phyloP scores from a whole-genome alignment of 345 rosid species.

The Carallia brachiata region DNA sequence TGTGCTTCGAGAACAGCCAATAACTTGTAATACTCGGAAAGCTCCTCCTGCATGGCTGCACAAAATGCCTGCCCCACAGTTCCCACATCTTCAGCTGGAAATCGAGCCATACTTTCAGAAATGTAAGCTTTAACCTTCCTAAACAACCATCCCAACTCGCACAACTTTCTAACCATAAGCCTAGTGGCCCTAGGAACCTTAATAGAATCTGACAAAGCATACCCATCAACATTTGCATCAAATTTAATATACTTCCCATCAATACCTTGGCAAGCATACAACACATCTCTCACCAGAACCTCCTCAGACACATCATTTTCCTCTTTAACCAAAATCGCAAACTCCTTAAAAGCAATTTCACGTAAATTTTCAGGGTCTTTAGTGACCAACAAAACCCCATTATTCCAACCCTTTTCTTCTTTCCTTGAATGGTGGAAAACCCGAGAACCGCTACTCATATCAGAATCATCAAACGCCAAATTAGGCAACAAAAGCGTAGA shows the following conservation, averaged over 20 bases:
- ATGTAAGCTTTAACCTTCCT: slow-evolving; percentile 80
- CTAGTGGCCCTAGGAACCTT: slow-evolving; percentile 73
- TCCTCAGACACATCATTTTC: slow-evolving; percentile 92
- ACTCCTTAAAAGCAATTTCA: slow-evolving; percentile 74
- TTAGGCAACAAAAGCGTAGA: slow-evolving; percentile 57
- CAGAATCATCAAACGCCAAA: slow-evolving; percentile 40
- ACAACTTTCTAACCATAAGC: slow-evolving; percentile 71
- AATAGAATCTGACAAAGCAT: slow-evolving; percentile 50
- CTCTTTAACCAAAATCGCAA: slow-evolving; percentile 76
- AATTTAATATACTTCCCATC: slow-evolving; percentile 87
- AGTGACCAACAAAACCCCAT: slow-evolving; percentile 70
- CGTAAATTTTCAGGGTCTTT: slow-evolving; percentile 80
- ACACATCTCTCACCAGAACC: slow-evolving; percentile 81
- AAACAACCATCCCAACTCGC: slow-evolving; percentile 96
- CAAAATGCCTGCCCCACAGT: slow-evolving; percentile 95
- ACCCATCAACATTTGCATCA: slow-evolving; percentile 62
- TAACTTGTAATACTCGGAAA: slow-evolving; percentile 80
- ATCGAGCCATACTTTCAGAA: slow-evolving; percentile 71
- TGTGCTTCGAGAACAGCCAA: slow-evolving; percentile 88
- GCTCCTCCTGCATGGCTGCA: slow-evolving; percentile 91
- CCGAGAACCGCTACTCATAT: slow-evolving; percentile 28
- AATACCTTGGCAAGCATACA: slow-evolving; percentile 90
- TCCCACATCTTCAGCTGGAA: slow-evolving; percentile 81
- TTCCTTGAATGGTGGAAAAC: slow-evolving; percentile 28
- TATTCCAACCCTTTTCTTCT: slow-evolving; percentile 48